Base-by-base conservation (phyloP, 139 green algal genomes). In the Picochlorum costavermella region DNA sequence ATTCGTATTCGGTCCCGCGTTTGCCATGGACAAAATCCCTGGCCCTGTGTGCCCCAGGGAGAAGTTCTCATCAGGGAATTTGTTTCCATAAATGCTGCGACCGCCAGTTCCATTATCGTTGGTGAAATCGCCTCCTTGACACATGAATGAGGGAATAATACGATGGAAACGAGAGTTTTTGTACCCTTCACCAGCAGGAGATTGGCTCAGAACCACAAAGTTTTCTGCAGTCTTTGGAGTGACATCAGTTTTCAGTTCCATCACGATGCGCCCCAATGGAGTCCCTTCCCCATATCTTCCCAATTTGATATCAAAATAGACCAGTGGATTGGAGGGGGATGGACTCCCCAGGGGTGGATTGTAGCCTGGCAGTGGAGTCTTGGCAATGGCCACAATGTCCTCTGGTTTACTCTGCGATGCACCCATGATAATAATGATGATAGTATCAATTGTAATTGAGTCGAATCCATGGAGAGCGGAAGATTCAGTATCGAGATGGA, bases 231-330 rank as follows among this genome's bases (percentile, higher is more conserved):
- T 97, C 78, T 92, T 88, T 23, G 92, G 92, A 0, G 75, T 74
- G 10, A 92, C 76, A 16, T 92, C 84, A 1, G 69, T 68, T 58
- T 88, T 86, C 43, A 89, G 67, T 72, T 90, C 80, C 57, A 96
- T 90, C 5, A 89, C 77, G 4, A 96, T 86, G 29, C 87, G 76
- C 2, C 90, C 90, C 3, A 96, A 59, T 0, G 81, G 78, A 2
- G 69, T 74, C 25, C 67, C 83, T 14, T 86, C 81, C 10, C 79
- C 84, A 44, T 87, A 91, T 12, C 82, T 67, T 9, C 85, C 87
- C n/a, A 96, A 77, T 33, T 75, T 69, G n/a, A 95, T 83, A 81
- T 96, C 91, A 56, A 97, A 94, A 68, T 75, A 97, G 6, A 96
- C 89, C 16, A 82, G 46, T 0, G 87, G 85, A 65, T 92, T 92